phyloP scores from a whole-genome alignment of 2,329 filamentous ascomycete genomes.

The Fusarium dlaminii region DNA sequence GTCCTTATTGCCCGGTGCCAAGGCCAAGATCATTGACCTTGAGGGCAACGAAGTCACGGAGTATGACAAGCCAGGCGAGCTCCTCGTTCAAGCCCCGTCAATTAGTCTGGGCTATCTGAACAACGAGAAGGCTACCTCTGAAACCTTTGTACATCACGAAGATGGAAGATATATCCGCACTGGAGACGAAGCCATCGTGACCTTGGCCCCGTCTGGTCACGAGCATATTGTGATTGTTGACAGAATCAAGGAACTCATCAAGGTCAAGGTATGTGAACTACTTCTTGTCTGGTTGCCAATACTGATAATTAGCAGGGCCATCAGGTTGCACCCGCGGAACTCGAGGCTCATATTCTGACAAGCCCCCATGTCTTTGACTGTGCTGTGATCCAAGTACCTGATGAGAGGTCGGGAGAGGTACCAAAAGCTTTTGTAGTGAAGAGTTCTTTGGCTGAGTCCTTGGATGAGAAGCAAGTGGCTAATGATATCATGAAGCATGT shows the following conservation, averaged over 20 bases:
- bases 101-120: conserved; percentile 86
- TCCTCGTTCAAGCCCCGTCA: conserved; percentile 81
- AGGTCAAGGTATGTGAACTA: conserved; percentile 70
- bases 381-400: conserved; percentile 76
- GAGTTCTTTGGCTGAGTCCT: conserved; percentile 49
- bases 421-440: conserved; percentile 70
- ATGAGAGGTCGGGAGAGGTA: conserved; percentile 67
- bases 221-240: conserved; percentile 90
- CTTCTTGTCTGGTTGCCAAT: accelerated
- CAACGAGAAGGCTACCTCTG: conserved; percentile 82
- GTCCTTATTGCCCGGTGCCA: conserved; percentile 69
- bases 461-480: conserved; percentile 59
- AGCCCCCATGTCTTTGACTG: conserved; percentile 77
- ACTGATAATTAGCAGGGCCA: conserved; percentile 61
- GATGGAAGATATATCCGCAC: conserved; percentile 82
- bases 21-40: conserved; percentile 69
- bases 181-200: conserved; percentile 82
- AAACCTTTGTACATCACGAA: conserved; percentile 75
- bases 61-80: conserved; percentile 79
- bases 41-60: conserved; percentile 75
- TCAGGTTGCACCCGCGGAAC: conserved; percentile 82
- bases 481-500: conserved; percentile 68
- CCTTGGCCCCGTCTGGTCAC: conserved; percentile 68
- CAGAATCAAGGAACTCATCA: conserved; percentile 75
- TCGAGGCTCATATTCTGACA: conserved; percentile 77